These are phyloP conservation scores for Cyberlindnera mississippiensis DNA, from an alignment of 805 yeast genomes.

Conservation along the genomic window DNA sequence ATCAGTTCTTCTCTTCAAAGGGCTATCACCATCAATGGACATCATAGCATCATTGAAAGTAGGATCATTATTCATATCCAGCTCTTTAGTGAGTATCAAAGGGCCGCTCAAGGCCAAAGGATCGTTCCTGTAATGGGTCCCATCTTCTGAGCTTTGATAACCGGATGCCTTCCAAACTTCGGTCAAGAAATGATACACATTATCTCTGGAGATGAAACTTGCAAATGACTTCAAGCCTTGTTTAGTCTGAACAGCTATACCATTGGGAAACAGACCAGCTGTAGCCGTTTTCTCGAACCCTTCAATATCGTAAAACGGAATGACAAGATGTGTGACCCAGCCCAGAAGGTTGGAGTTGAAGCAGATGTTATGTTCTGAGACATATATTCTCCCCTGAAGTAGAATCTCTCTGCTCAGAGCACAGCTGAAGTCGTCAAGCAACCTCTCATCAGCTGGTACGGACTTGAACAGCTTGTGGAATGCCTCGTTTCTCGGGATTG, in stretches of 20 bases:
- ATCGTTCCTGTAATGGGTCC: background rate
- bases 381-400: conserved; percentile 81
- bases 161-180: conserved; percentile 23
- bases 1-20: conserved; percentile 16
- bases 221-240: conserved; percentile 68
- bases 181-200: conserved; percentile 60
- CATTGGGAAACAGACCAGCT: conserved; percentile 89
- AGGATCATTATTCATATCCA: conserved; percentile 19
- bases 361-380: conserved; percentile 74
- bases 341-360: conserved; percentile 86
- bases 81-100: conserved; percentile 17
- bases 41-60: conserved; percentile 36
- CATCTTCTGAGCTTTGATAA: conserved; percentile 2
- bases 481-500: conserved; percentile 60
- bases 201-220: conserved; percentile 78
- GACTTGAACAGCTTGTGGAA: conserved; percentile 73
- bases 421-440: conserved; percentile 86
- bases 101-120: conserved; percentile 10
- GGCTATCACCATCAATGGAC: conserved; percentile 41
- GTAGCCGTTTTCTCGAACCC: conserved; percentile 78
- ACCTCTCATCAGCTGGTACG: conserved; percentile 62
- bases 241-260: conserved; percentile 44
- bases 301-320: conserved; percentile 67
- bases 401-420: conserved; percentile 84
- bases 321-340: conserved; percentile 79